Evolutionary conservation across 441 rosid species (phyloP), one percentile per base, ranked within the genome.

Genomic region (Adansonia gregorii): DNA sequence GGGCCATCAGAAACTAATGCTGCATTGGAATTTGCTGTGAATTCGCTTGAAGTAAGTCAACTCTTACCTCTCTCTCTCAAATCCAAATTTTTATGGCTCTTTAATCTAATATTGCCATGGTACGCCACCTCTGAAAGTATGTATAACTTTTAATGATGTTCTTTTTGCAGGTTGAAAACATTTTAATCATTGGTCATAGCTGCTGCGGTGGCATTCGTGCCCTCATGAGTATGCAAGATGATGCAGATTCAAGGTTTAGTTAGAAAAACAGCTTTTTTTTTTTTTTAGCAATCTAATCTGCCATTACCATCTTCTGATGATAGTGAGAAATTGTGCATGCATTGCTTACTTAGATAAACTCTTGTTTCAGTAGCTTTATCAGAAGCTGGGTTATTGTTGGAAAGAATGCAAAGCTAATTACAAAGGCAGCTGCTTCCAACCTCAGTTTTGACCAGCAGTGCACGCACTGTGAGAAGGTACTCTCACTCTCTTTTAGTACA

Each of bases 1-100:
- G 99, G 96, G 72, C 98, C 96, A 24, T 85, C 96, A 52, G 99
- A 95, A 84, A 92, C 97, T 31, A 93, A 95, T 83, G 98, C 98
- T 55, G 98, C 95, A 3, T 80, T 95, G 55, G 97, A 95, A 86
- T 95, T 95, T 87, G 90, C 99, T 59, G 94, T 93, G 46, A 95
- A 95, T 79, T 15, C 86, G 63, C 94, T 95, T 68, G 65, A 88
- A 54, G 99, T 92, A 83, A 86, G 97, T 85, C 17, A 35, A 45
- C 24, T 39, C 15, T 14, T 17, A 5, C 41, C 35, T 12, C 11
- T 43, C 43, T 74, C n/a, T 10, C 9, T 46, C 1, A 6, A 10
- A 31, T 15, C 59, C 39, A 20, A 12, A 0, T 68, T 68, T 48
- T 27, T 48, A 22, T 27, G 0, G 63, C 31, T 58, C 22, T 61